phyloP scores from a whole-genome alignment of 1,284 basidiomycete genomes.

The Papiliotrema laurentii region DNA sequence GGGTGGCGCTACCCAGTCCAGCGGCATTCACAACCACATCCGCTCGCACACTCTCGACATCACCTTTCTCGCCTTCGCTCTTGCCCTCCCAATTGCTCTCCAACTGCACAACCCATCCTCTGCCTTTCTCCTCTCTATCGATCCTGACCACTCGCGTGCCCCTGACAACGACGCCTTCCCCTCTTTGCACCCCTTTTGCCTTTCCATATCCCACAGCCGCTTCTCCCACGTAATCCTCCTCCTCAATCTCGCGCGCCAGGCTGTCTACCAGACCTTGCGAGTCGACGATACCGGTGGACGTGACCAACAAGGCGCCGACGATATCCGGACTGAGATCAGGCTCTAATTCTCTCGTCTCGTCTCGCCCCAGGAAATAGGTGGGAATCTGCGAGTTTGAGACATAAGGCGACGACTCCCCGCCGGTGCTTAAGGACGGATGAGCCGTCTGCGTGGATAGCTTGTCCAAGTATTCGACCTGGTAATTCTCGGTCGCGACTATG shows the following conservation, averaged over 20 bases:
- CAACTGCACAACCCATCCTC: constrained; percentile 57
- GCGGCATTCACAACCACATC: constrained; percentile 81
- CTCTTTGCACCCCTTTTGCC: constrained; percentile 15
- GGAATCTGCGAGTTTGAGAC: constrained; percentile 53
- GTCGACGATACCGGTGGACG: constrained; percentile 87
- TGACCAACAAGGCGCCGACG: constrained; percentile 69
- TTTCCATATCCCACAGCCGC: neutral
- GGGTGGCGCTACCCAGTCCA: constrained; percentile 68
- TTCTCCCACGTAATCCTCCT: constrained; percentile 50
- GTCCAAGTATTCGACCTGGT: constrained; percentile 67
- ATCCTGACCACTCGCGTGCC: constrained; percentile 84
- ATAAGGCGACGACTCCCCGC: constrained; percentile 4
- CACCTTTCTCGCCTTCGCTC: constrained; percentile 29
- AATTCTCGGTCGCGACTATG: constrained; percentile 63
- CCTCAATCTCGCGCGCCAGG: constrained; percentile 68
- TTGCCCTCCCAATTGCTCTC: constrained; percentile 63
- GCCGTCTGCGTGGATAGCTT: constrained; percentile 63
- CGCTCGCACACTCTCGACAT: constrained; percentile 70
- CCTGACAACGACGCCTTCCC: constrained; percentile 67
- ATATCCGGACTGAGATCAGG: constrained; percentile 73
- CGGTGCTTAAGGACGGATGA: constrained; percentile 30
- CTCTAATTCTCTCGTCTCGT: constrained; percentile 71
- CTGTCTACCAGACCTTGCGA: constrained; percentile 76
- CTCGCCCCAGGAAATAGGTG: constrained; percentile 64
- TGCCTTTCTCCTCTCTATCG: constrained; percentile 53